Evolutionary conservation across 257 asterid species (phyloP), one percentile per base, ranked within the genome.

Genomic region (Paraleonurus japonicus): DNA sequence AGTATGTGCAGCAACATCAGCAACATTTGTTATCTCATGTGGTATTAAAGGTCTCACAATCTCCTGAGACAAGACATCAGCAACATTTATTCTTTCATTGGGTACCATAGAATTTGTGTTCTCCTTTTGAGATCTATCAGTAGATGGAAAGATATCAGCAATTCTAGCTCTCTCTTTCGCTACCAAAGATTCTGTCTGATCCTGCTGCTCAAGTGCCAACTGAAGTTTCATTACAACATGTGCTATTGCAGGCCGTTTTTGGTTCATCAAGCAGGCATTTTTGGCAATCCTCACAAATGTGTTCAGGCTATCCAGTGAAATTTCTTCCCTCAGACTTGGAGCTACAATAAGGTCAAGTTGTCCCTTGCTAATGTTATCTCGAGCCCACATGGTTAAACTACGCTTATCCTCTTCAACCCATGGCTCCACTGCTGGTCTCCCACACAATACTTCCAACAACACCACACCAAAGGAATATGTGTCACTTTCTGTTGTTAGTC

Each of bases 401-500:
- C 80, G 83, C 22, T 80, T 75, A 62, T 85, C 85, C 76, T 84
- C 89, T 72, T 59, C 79, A 58, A 26, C 80, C 26, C 69, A 68
- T 43, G 72, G 85, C 65, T 84, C 85, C 75, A 84, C 79, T 53
- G 92, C 88, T 45, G 86, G 85, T 77, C 91, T 88, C 22, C 89
- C 90, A 11, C 89, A 80, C 70, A 88, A 79, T 26, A 88, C 84
- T 76, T 85, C 95, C 78, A 88, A 78, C 81, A 88, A 69, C 67
- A 85, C 84, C 58, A 85, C 91, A 65, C 95, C 95, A 64, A 86
- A 88, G 33, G 95, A 85, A 69, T 84, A 88, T 23, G 74, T 76
- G 69, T 88, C 92, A 19, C 87, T 82, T 76, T 84, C 85, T 55
- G 69, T 81, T 39, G 92, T 84, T 64, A 86, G 65, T 78, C 71